Percentiles rank a stretch among this genome's conserved stretches.
phyloP scores from a whole-genome alignment of 139 green algal species.

The Volvox reticuliferus region DNA sequence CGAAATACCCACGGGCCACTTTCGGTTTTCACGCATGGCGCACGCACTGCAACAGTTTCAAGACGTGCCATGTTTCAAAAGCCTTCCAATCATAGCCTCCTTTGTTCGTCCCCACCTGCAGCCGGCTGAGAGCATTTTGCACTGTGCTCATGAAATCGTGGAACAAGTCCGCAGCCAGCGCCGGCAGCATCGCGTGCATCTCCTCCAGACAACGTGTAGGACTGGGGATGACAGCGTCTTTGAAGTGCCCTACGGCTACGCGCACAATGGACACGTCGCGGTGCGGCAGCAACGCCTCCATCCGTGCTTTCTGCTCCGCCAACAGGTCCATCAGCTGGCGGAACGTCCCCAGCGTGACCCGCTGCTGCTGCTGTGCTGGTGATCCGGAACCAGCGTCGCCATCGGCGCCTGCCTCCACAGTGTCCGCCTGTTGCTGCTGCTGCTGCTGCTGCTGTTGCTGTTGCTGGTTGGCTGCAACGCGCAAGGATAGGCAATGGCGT shows the following conservation, averaged over 20 bases:
- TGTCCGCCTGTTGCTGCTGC: not conserved
- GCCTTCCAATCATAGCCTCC: not conserved
- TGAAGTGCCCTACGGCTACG: slow-evolving; percentile 64
- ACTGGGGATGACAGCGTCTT: slow-evolving; percentile 74
- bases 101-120: slow-evolving; percentile 48
- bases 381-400: not conserved
- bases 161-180: slow-evolving; percentile 74
- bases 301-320: slow-evolving; percentile 66
- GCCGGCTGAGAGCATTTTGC: slow-evolving; percentile 61
- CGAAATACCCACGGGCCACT: too few relatives aligned
- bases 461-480: slow-evolving; percentile 4
- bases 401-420: not conserved
- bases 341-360: slow-evolving; percentile 70
- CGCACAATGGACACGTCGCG: slow-evolving; percentile 60
- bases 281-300: slow-evolving; percentile 65
- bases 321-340: slow-evolving; percentile 69
- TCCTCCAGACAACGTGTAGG: slow-evolving; percentile 69
- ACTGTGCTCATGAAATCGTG: slow-evolving; percentile 70
- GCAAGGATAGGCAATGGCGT: too few relatives aligned
- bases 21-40: too few relatives aligned
- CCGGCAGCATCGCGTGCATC: slow-evolving; percentile 72
- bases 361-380: not conserved
- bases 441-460: slow-evolving; percentile 39
- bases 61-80: too few relatives aligned
- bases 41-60: too few relatives aligned